phyloP scores from a whole-genome alignment of 805 yeast species.

The Saccharomycopsis fodiens region DNA sequence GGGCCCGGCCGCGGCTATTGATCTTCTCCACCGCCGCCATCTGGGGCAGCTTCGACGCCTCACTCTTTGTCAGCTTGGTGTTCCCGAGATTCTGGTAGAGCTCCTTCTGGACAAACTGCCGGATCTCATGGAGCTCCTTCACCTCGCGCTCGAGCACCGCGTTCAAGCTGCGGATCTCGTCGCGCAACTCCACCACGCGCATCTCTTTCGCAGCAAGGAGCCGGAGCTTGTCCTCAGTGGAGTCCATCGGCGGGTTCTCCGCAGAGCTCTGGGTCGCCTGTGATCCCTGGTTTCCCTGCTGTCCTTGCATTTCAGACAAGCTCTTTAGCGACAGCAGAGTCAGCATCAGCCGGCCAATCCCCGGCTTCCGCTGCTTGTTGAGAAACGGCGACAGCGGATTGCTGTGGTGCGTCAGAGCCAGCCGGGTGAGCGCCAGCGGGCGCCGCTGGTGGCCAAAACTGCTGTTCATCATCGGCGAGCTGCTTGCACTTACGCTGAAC shows the following conservation, averaged over 20 bases:
- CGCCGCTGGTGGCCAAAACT: neutral
- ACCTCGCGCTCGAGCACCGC: slow-evolving; percentile 9
- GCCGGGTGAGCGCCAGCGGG: slow-evolving; percentile 3
- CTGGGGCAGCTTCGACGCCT: neutral
- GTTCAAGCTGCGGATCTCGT: slow-evolving; percentile 14
- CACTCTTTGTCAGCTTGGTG: slow-evolving; percentile 2
- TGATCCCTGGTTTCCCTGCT: neutral
- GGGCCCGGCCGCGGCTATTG: neutral
- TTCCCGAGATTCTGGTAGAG: slow-evolving; percentile 11
- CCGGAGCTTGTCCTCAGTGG: slow-evolving; percentile 16
- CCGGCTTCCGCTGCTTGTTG: neutral
- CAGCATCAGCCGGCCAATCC: slow-evolving; percentile 1
- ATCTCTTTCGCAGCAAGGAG: slow-evolving; percentile 19
- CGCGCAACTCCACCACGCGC: slow-evolving; percentile 19
- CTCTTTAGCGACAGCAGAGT: slow-evolving; percentile 1
- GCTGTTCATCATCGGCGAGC: slow-evolving; percentile 6
- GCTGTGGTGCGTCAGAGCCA: slow-evolving; percentile 12
- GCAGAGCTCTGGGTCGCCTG: neutral
- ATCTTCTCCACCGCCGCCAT: neutral
- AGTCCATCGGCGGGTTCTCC: slow-evolving; percentile 5
- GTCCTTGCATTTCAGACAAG: neutral
- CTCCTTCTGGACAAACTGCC: slow-evolving; percentile 14
- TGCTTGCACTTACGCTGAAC: neutral
- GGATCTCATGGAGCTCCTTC: slow-evolving; percentile 15
- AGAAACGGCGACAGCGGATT: slow-evolving; percentile 6